These are phyloP conservation scores for Candida chauliodis DNA, from an alignment of 805 yeast genomes.

Conservation along the genomic window DNA sequence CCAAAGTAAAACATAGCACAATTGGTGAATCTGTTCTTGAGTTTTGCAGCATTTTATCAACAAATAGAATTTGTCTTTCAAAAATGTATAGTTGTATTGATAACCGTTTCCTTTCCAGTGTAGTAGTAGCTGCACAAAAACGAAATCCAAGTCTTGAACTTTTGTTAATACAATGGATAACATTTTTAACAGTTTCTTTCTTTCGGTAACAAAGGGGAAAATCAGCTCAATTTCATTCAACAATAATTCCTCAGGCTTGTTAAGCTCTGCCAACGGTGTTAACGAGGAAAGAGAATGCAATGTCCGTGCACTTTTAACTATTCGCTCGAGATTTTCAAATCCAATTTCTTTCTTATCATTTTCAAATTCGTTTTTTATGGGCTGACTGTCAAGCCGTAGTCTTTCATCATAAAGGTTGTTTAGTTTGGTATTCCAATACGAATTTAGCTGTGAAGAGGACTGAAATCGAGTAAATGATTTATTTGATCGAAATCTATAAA, in stretches of 20 bases:
- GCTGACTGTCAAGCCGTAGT: background rate
- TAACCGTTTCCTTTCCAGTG: background rate
- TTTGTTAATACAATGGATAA: background rate
- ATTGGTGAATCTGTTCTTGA: background rate
- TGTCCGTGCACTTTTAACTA: background rate
- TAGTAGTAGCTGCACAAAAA: background rate
- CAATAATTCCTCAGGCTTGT: slow-evolving; percentile 1
- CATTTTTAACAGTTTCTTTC: background rate
- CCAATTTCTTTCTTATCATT: background rate
- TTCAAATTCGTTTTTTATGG: background rate
- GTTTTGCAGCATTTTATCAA: background rate
- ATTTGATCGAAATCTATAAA: background rate
- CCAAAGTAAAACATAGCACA: background rate
- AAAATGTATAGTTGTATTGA: background rate
- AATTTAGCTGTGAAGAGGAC: too few species aligned
- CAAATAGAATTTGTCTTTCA: background rate
- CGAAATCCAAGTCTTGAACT: background rate
- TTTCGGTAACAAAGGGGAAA: background rate
- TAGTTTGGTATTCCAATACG: background rate
- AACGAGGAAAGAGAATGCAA: background rate
- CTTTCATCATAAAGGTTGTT: background rate
- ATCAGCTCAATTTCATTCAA: background rate
- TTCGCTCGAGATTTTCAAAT: background rate
- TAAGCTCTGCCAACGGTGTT: background rate
- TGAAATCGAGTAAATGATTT: background rate